A percentile compares a stretch with the other conserved stretches of the same genome.
phyloP scores from a whole-genome alignment of 2,329 filamentous ascomycete genomes.

The Pseudopyrenochaeta lycopersici region DNA sequence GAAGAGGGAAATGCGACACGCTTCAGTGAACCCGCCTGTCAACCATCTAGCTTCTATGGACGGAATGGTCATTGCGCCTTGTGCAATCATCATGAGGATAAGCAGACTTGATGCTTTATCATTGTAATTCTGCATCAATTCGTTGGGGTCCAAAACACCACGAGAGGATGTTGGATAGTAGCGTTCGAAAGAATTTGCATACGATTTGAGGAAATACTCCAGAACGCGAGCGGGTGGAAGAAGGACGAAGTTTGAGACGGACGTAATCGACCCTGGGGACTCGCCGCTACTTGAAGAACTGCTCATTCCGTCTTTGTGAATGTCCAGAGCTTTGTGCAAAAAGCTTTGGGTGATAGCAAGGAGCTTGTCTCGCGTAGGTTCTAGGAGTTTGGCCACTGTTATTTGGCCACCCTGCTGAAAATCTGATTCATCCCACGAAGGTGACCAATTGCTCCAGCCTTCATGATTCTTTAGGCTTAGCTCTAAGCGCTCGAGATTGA shows the following conservation, averaged over 20 bases:
- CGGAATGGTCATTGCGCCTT: constrained; percentile 72
- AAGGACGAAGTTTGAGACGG: constrained; percentile 68
- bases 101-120: constrained; percentile 72
- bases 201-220: constrained; percentile 72
- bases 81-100: constrained; percentile 76
- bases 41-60: constrained; percentile 71
- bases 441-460: constrained; percentile 61
- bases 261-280: constrained; percentile 58
- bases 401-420: constrained; percentile 58
- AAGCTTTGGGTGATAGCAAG: constrained; percentile 77
- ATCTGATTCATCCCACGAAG: constrained; percentile 60
- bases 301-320: constrained; percentile 64
- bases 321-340: constrained; percentile 74
- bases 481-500: constrained; percentile 62
- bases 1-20: constrained; percentile 75
- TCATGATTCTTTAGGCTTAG: constrained; percentile 62
- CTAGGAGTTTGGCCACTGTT: constrained; percentile 59
- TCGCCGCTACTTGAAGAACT: constrained; percentile 53
- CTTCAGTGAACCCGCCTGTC: constrained; percentile 73
- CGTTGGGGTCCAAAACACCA: constrained; percentile 71
- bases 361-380: constrained; percentile 71
- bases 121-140: constrained; percentile 68
- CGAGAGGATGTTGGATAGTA: constrained; percentile 71
- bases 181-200: constrained; percentile 71
- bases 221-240: constrained; percentile 72